Evolutionary conservation across 306 rosid species (phyloP), one percentile per base, ranked within the genome.

Genomic region (Boehmeria nivea): DNA sequence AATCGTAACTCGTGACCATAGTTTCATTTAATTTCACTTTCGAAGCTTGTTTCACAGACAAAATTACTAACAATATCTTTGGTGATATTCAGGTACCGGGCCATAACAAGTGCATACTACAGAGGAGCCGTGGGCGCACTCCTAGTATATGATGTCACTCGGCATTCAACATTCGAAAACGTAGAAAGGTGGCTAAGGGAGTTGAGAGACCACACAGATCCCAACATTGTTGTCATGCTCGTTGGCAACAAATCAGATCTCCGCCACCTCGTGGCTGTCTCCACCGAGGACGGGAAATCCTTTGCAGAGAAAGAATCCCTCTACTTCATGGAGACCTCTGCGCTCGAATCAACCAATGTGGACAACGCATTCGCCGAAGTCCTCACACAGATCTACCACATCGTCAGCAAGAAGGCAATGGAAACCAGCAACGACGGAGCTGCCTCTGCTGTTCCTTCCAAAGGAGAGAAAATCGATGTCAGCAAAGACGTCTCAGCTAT

Each of bases 81-180:
- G 28, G 48, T 19, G 20, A 50, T 43, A 40, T 50, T 52, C 63
- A 76, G 87, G 77, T 81, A 81, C 59, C 69, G 87, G 7, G 87
- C 87, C 6, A 81, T 81, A 47, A 81, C 87, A 25, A 76, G 83
- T 54, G 87, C 87, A 33, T 81, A 81, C 66, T 81, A 81, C 40
- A 78, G 87, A 8, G 87, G 87, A 21, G 87, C 87, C 1, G 76
- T 81, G 1, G 87, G 87, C 1, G 86, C 86, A 17, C 67, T 80
- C 24, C 69, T 80, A 24, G 86, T 80, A 28, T 80, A 76, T 8
- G 87, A 81, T 19, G 81, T 77, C 31, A 81, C 87, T 34, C 77
- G 79, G 31, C 79, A 74, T 64, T 67, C 87, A 9, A 81, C 86
- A 12, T 80, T 72, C 42, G 77, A 80, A 59, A 80, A 59, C 42